A percentile compares a stretch with the other conserved stretches of the same genome.
Conservation (phyloP, 768 basidiomycete genomes). For the Panellus pusillus region DNA sequence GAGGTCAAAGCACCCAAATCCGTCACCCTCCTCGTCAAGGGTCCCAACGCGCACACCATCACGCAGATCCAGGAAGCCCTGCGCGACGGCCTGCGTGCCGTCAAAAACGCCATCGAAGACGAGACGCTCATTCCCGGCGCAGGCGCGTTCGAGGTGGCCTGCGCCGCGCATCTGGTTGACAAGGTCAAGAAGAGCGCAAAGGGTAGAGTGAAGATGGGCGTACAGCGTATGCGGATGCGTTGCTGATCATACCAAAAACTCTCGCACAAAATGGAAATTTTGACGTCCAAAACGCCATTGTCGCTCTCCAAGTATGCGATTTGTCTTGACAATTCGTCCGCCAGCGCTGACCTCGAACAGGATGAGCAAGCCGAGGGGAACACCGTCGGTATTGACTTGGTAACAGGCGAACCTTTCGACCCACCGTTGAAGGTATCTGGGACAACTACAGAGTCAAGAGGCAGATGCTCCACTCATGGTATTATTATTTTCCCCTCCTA, state of each 20-base stretch:
- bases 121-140: slow-evolving; percentile 89
- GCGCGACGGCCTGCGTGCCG: slow-evolving; percentile 91
- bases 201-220: slow-evolving; percentile 94
- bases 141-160: slow-evolving; percentile 95
- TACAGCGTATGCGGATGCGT: slow-evolving; percentile 96
- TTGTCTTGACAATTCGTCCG: neutral
- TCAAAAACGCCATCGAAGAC: slow-evolving; percentile 97
- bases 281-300: slow-evolving; percentile 94
- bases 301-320: slow-evolving; percentile 74
- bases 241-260: slow-evolving; percentile 95
- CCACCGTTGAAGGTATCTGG: slow-evolving; percentile 95
- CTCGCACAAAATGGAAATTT: slow-evolving; percentile 94
- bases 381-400: slow-evolving; percentile 85
- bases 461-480: slow-evolving; percentile 98
- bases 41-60: slow-evolving; percentile 94
- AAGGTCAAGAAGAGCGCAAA: slow-evolving; percentile 83
- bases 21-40: slow-evolving; percentile 96
- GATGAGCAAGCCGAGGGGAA: slow-evolving; percentile 96
- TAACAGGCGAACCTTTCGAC: slow-evolving; percentile 95
- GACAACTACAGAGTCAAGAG: slow-evolving; percentile 99
- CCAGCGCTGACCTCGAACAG: slow-evolving; percentile 34
- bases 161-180: slow-evolving; percentile 79
- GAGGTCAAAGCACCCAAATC: slow-evolving; percentile 94
- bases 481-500: slow-evolving; percentile 25
- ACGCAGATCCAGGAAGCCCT: slow-evolving; percentile 98